These are phyloP conservation scores for Telopea speciosissima DNA, from an alignment of 177 flowering plant genomes.

Conservation along the genomic window DNA sequence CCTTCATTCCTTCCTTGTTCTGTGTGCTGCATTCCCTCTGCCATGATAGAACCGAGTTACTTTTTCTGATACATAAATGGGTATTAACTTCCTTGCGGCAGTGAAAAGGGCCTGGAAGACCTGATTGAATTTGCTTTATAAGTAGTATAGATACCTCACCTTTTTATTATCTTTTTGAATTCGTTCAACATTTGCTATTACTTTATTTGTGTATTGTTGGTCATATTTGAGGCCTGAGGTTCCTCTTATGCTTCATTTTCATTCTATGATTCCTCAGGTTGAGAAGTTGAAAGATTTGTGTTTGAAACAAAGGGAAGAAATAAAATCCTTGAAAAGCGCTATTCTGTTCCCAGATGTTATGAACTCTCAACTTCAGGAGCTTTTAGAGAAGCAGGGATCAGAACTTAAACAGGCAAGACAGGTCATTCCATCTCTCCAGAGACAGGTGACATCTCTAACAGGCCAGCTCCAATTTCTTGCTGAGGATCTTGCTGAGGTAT, in stretches of 20 bases:
- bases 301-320: constrained; percentile 88
- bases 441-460: constrained; percentile 81
- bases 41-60: too few species aligned
- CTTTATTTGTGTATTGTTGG: too few species aligned
- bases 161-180: too few species aligned
- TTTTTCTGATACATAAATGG: too few species aligned
- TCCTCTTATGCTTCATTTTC: neutral
- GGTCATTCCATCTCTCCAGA: constrained; percentile 78
- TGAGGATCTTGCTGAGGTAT: constrained; percentile 90
- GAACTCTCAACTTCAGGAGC: constrained; percentile 60
- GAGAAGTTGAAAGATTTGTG: constrained; percentile 91
- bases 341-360: constrained; percentile 71
- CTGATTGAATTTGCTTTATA: too few species aligned
- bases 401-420: constrained; percentile 77
- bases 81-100: too few species aligned
- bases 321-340: constrained; percentile 67
- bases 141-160: too few species aligned
- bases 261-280: constrained; percentile 32
- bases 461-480: constrained; percentile 87
- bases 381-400: constrained; percentile 66
- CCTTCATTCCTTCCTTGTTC: too few species aligned
- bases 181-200: too few species aligned
- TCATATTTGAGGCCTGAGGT: too few species aligned
- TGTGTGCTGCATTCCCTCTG: too few species aligned
- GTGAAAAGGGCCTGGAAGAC: too few species aligned